Percentiles rank a stretch among this genome's conserved stretches.
Evolutionary conservation across 106 monocot species (phyloP).

Genomic region (Dendrobium huoshanense): DNA sequence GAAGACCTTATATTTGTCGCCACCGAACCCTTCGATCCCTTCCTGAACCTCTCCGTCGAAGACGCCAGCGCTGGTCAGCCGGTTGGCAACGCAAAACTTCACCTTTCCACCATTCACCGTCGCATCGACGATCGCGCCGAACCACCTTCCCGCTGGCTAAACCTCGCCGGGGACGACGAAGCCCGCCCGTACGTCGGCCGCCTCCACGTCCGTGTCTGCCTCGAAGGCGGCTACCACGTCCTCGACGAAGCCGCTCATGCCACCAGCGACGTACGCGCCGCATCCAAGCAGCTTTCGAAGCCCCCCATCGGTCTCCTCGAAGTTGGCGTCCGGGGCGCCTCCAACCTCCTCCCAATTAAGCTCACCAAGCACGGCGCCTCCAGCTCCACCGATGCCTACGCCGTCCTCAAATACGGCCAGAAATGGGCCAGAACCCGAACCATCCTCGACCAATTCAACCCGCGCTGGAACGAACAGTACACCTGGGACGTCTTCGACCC

Average conservation of each 20-base stretch:
- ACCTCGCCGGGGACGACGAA: constrained; percentile 19
- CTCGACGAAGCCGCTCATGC: constrained; percentile 52
- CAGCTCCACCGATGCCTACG: constrained; percentile 56
- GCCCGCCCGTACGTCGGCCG: constrained; percentile 21
- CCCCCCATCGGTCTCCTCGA: constrained; percentile 59
- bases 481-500: constrained; percentile 85
- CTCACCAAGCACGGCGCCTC: constrained; percentile 47
- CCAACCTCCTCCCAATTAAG: constrained; percentile 54
- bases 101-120: constrained; percentile 61
- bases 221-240: constrained; percentile 90
- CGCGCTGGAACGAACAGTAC: constrained; percentile 96
- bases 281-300: constrained; percentile 78
- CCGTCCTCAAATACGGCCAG: constrained; percentile 77
- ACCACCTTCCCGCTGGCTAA: constrained; percentile 73
- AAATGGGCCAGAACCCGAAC: constrained; percentile 92
- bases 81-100: constrained; percentile 58
- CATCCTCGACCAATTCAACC: constrained; percentile 42
- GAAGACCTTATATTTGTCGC: constrained; percentile 85
- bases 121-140: constrained; percentile 66
- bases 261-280: constrained; percentile 73
- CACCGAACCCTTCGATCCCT: constrained; percentile 89
- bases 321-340: constrained; percentile 69
- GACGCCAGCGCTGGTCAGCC: constrained; percentile 31
- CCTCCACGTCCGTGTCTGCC: constrained; percentile 71
- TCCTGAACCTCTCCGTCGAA: constrained; percentile 55